phyloP scores from a whole-genome alignment of 495 filamentous ascomycete species.

The Sordaria brevicollis region DNA sequence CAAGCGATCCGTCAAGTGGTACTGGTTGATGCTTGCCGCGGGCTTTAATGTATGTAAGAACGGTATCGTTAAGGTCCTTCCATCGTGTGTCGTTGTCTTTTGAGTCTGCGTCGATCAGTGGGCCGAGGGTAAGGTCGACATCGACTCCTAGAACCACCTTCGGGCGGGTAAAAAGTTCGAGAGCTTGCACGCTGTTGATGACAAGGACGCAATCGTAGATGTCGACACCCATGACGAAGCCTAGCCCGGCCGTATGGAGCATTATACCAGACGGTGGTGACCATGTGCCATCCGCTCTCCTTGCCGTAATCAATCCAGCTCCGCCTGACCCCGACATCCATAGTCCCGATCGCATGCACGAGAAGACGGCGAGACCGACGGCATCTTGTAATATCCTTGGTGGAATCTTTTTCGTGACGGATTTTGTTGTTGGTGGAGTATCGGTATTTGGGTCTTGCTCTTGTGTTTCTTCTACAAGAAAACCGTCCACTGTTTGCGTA shows the following conservation, averaged over 20 bases:
- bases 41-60: slow-evolving; percentile 84
- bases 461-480: slow-evolving; percentile 28
- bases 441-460: slow-evolving; percentile 7
- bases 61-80: slow-evolving; percentile 47
- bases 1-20: slow-evolving; percentile 71
- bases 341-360: slow-evolving; percentile 83
- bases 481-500: slow-evolving; percentile 31
- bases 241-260: slow-evolving; percentile 74
- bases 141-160: slow-evolving; percentile 71
- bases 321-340: slow-evolving; percentile 86
- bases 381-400: slow-evolving; percentile 71
- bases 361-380: slow-evolving; percentile 83
- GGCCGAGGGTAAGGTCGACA: slow-evolving; percentile 66
- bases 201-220: slow-evolving; percentile 90
- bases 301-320: slow-evolving; percentile 69
- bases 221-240: slow-evolving; percentile 84
- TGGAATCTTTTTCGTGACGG: slow-evolving; percentile 74
- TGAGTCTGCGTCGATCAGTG: slow-evolving; percentile 63
- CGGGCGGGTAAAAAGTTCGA: slow-evolving; percentile 70
- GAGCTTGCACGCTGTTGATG: slow-evolving; percentile 71
- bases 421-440: slow-evolving; percentile 25
- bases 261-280: slow-evolving; percentile 80
- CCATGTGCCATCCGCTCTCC: slow-evolving; percentile 77
- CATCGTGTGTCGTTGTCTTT: slow-evolving; percentile 64
- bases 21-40: slow-evolving; percentile 75